Base-by-base conservation (phyloP, 345 rosid species). In the Ceriops zippeliana region DNA sequence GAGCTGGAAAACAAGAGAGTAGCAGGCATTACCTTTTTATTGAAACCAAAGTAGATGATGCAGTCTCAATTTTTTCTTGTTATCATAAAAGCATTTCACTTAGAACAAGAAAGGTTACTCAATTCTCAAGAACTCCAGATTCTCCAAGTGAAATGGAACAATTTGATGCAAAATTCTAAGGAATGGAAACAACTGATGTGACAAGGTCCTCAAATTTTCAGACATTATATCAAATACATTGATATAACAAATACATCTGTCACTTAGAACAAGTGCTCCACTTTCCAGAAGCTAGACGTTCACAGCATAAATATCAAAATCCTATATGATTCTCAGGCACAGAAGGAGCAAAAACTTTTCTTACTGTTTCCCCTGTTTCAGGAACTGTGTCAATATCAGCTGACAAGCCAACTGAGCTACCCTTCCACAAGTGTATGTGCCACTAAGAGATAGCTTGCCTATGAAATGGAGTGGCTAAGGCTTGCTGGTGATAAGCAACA, bases 401-500 rank as follows among this genome's bases (percentile, higher is more conserved):
- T 72, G 99, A 91, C 84, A 95, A 81, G 22, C 99, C 99, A 80
- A 34, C 37, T 34, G 10, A 34, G 37, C 37, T 34, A 91, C 99
- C 73, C 87, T 82, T 75, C 99, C 98, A 72, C 37, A 88, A 9
- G 99, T 89, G 79, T 89, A 95, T 53, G 92, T 90, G 52, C 97
- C 98, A 67, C 99, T 93, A 7, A 96, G 91, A 71, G 99, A 84
- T 69, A 95, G 85, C 86, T 91, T 90, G 82, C 90, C 92, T 60
- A 91, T 88, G 84, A 90, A 90, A 69, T 91, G 97, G 54, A 91
- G 96, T 72, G 91, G 80, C 82, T 95, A 96, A 60, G 99, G 91
- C 84, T 91, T 90, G 80, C 99, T 91, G 24, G 96, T 89, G 99
- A 81, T 93, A 97, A 79, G 96, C 97, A 81, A 89, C 96, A 59